phyloP scores from a whole-genome alignment of 805 yeast genomes.

The Kluyveromyces aestuarii region DNA sequence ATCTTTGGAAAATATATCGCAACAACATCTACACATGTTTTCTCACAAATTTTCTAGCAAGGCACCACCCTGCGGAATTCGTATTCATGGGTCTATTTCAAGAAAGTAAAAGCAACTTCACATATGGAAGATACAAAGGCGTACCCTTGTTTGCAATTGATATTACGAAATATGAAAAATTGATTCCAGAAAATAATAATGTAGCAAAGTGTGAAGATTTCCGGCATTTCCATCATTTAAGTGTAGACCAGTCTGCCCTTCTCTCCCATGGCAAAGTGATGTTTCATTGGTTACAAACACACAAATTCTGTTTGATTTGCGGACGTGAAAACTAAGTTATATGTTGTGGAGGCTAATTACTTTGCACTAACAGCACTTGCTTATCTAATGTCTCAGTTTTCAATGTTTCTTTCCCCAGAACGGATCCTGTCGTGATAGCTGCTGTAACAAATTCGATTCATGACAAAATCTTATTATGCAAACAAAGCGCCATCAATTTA shows the following conservation, averaged over 20 bases:
- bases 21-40: slow-evolving; percentile 1
- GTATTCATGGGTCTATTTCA: slow-evolving; percentile 19
- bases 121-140: slow-evolving; percentile 41
- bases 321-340: slow-evolving; percentile 56
- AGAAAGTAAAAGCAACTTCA: slow-evolving; percentile 15
- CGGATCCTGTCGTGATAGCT: slow-evolving; percentile 80
- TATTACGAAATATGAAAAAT: slow-evolving; percentile 19
- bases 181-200: slow-evolving; percentile 6
- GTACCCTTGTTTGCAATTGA: slow-evolving; percentile 59
- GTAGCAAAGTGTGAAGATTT: slow-evolving; percentile 2
- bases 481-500: slow-evolving; percentile 34
- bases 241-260: slow-evolving; percentile 31
- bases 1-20: slow-evolving; percentile 6
- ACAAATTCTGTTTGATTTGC: slow-evolving; percentile 78
- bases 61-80: slow-evolving; percentile 9
- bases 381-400: slow-evolving; percentile 36
- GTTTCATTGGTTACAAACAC: slow-evolving; percentile 72
- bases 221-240: slow-evolving; percentile 5
- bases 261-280: slow-evolving; percentile 77
- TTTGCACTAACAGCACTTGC: slow-evolving; percentile 32
- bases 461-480: slow-evolving; percentile 60
- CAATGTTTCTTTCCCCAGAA: slow-evolving; percentile 82
- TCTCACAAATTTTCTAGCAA: slow-evolving; percentile 3
- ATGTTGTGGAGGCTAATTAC: slow-evolving; percentile 56
- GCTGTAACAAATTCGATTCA: slow-evolving; percentile 59